Evolutionary conservation across 2,329 filamentous ascomycete species (phyloP).

Genomic region (Verticillium klebahnii): DNA sequence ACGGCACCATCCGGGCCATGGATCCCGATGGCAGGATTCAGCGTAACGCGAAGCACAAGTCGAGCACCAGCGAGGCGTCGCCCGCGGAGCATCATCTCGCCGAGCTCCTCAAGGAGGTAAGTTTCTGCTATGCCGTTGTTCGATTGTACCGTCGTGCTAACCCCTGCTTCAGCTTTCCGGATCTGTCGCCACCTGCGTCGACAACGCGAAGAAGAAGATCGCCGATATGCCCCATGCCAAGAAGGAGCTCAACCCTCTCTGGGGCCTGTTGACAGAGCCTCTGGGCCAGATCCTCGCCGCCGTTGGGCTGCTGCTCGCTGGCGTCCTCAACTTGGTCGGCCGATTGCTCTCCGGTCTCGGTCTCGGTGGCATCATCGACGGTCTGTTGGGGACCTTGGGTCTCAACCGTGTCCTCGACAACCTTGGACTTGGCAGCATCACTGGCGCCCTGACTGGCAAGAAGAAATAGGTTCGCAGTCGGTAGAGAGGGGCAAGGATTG

Average conservation of each 20-base stretch:
- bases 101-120: slow-evolving; percentile 72
- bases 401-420: slow-evolving; percentile 70
- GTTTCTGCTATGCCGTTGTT: slow-evolving; percentile 6
- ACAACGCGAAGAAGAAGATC: slow-evolving; percentile 83
- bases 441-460: slow-evolving; percentile 38
- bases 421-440: slow-evolving; percentile 57
- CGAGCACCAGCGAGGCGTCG: slow-evolving; percentile 68
- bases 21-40: slow-evolving; percentile 86
- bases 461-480: slow-evolving; percentile 17
- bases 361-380: slow-evolving; percentile 75
- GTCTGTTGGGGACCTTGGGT: slow-evolving; percentile 71
- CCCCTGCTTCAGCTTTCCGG: slow-evolving; percentile 58
- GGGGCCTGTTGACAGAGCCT: slow-evolving; percentile 77
- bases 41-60: slow-evolving; percentile 77
- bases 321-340: slow-evolving; percentile 81
- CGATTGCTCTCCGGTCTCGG: slow-evolving; percentile 76
- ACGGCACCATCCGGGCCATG: slow-evolving; percentile 79
- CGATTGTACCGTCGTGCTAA: neutral
- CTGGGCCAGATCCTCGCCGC: slow-evolving; percentile 90
- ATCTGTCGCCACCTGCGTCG: slow-evolving; percentile 76
- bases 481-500: too few species aligned
- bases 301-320: slow-evolving; percentile 75
- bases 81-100: slow-evolving; percentile 83
- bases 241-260: slow-evolving; percentile 90
- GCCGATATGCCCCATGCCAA: slow-evolving; percentile 90